Percentiles rank a stretch among this genome's conserved stretches.
Evolutionary conservation across 768 basidiomycete genomes (phyloP).

Genomic region (Auriscalpium vulgare): DNA sequence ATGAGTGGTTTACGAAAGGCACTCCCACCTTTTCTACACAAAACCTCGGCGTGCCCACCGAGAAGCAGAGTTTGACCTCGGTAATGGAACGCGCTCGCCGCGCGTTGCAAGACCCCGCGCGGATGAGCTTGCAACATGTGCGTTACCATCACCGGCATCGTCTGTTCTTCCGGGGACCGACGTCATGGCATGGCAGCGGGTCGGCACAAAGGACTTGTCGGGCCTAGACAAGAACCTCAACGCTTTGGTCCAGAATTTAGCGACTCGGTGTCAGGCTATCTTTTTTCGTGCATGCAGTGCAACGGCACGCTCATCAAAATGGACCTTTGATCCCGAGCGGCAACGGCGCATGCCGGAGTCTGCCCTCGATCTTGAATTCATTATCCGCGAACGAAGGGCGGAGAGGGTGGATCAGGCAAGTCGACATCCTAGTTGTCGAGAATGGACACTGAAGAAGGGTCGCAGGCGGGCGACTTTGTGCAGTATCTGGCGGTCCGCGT

Average conservation of each 20-base stretch:
- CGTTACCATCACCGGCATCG: conserved; percentile 18
- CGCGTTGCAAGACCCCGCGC: conserved; percentile 38
- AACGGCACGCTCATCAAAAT: conserved; percentile 47
- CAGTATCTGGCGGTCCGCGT: conserved; percentile 12
- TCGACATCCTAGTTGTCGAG: conserved; percentile 3
- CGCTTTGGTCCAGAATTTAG: conserved; percentile 54
- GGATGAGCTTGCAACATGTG: conserved; percentile 47
- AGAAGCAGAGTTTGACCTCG: conserved; percentile 27
- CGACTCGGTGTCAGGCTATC: conserved; percentile 48
- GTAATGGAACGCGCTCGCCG: conserved; percentile 41
- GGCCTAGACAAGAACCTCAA: conserved; percentile 64
- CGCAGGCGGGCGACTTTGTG: not conserved
- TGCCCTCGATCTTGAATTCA: not conserved
- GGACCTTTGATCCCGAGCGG: not conserved
- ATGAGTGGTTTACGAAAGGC: conserved; percentile 73
- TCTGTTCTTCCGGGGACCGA: too few relatives aligned
- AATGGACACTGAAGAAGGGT: not conserved
- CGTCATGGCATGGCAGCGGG: conserved; percentile 26
- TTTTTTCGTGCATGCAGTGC: conserved; percentile 59
- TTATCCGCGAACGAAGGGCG: conserved; percentile 13
- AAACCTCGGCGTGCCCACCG: conserved; percentile 40
- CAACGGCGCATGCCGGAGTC: not conserved
- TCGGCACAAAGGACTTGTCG: conserved; percentile 41
- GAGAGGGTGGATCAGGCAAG: conserved; percentile 13
- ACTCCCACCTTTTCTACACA: conserved; percentile 40